Evolutionary conservation across 1,284 basidiomycete genomes (phyloP), one percentile per base, ranked within the genome.

Genomic region (Leccinum subrobustum): DNA sequence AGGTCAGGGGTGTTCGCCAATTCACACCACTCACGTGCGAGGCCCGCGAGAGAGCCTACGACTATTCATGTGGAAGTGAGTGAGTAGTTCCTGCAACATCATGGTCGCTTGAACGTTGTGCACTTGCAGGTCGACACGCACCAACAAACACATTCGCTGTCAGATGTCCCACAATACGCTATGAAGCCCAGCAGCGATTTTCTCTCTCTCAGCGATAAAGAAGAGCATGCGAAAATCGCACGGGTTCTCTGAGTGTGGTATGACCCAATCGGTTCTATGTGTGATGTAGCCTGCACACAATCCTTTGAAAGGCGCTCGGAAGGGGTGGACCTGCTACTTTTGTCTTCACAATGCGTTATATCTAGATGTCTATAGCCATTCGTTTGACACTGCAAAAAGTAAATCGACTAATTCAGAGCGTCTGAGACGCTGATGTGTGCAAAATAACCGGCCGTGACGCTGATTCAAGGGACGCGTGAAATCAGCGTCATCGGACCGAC

Each of bases 1-100:
- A 72, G 67, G 18, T 76, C 78, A 4, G 73, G 58, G 2, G 70
- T 69, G 9, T 76, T 78, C 54, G 64, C 66, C 27, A 74, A 70
- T 60, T 60, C 66, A 18, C 16, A 61, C 12, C 56, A 63, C 44
- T 42, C 61, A 23, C 70, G 58, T n/a, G 33, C 59, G 6, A 61
- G 59, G 16, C 44, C 62, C 1, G 6, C 37, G 39, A 63, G 61
- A 56, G 66, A 68, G 51, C 70, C 69, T 1, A 54, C 73, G 11
- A 37, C 71, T 9, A 67, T 78, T 29, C 75, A 76, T 51, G 77
- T 77, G 18, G 74, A 72, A 66, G 73, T 75, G 47, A 60, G 71
- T 63, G 29, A 50, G 61, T 59, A 31, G 11, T 51, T 4, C n/a
- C 25, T 14, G 20, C 16, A 16, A 18, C 3, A 7, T 25, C 31